These are phyloP conservation scores for Backusella circina DNA, from an alignment of 192 early-diverging fungal species.

Conservation along the genomic window DNA sequence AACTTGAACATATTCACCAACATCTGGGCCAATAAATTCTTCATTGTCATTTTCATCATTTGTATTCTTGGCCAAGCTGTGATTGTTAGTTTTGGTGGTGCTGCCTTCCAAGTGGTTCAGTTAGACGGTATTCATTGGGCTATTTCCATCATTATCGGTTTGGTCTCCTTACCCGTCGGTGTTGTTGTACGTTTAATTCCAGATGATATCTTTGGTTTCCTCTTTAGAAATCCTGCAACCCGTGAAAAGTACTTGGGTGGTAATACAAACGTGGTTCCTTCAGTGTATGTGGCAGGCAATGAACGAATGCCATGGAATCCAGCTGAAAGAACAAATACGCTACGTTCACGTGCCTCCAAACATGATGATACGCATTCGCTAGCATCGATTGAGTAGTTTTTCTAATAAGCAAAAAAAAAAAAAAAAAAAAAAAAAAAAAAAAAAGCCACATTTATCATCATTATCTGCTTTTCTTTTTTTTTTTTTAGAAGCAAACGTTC, in stretches of 20 bases:
- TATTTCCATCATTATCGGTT: constrained; percentile 74
- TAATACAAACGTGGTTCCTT: neutral
- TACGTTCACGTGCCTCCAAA: too few species aligned
- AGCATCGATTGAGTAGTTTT: too few species aligned
- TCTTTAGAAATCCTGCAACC: constrained; percentile 29
- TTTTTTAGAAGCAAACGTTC: too few species aligned
- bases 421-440: neutral
- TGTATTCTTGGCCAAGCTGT: constrained; percentile 79
- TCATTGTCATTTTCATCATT: constrained; percentile 72
- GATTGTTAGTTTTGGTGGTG: constrained; percentile 88
- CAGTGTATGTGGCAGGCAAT: constrained; percentile 27
- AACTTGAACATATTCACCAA: constrained; percentile 86
- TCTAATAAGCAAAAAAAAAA: too few species aligned
- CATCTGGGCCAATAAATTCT: constrained; percentile 73
- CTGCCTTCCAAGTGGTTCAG: constrained; percentile 72
- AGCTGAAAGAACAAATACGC: too few species aligned
- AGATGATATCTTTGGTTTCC: constrained; percentile 46
- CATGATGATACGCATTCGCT: neutral
- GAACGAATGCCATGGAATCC: constrained; percentile 43
- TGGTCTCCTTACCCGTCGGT: constrained; percentile 79
- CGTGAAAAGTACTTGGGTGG: constrained; percentile 19
- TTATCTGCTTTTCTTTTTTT: neutral
- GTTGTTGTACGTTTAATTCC: constrained; percentile 81
- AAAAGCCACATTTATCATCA: neutral
- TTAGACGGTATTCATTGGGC: constrained; percentile 75